These are phyloP conservation scores for Primulina tabacum DNA, from an alignment of 257 asterid species.

Conservation along the genomic window DNA sequence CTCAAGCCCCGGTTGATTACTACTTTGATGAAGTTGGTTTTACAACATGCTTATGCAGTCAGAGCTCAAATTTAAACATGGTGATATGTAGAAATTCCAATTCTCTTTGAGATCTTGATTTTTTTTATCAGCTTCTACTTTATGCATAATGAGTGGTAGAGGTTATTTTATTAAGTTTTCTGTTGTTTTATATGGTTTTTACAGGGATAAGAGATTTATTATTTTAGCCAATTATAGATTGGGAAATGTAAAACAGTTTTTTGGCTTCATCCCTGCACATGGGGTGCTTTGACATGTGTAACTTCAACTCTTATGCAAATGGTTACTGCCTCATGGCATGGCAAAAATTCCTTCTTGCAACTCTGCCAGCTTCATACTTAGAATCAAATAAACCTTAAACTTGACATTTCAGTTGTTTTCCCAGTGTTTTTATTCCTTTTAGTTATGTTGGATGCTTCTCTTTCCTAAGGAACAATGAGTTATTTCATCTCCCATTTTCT, in stretches of 20 bases:
- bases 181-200: too few relatives aligned
- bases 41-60: background rate
- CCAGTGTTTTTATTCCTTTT: background rate
- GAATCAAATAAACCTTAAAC: background rate
- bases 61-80: background rate
- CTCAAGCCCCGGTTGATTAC: background rate
- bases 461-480: background rate
- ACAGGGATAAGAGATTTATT: too few relatives aligned
- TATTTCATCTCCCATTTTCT: background rate
- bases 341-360: too few relatives aligned
- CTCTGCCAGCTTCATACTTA: too few relatives aligned
- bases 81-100: background rate
- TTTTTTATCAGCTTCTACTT: background rate
- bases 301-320: too few relatives aligned
- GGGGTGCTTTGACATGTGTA: too few relatives aligned
- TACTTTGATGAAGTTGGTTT: background rate
- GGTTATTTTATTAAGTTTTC: background rate
- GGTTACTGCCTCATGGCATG: too few relatives aligned
- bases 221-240: too few relatives aligned
- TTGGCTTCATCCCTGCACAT: too few relatives aligned
- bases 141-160: background rate
- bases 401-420: background rate
- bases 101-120: constrained; percentile 8
- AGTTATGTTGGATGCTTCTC: background rate
- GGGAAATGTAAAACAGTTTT: too few relatives aligned